Base-by-base conservation (phyloP, 805 yeast species). In the Brettanomyces custersianus region DNA sequence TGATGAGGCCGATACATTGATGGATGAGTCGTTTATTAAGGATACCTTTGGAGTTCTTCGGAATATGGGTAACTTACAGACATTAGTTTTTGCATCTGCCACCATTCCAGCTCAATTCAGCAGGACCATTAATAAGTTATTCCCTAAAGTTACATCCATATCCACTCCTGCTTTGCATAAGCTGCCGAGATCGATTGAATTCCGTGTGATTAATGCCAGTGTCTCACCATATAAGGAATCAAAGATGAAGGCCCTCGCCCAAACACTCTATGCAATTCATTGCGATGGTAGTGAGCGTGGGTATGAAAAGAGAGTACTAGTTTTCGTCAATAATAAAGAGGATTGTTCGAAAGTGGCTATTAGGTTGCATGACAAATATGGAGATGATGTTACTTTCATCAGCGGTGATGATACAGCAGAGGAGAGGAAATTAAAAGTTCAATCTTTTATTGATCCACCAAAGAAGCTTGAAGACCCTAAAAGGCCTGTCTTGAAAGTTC, bases 1-100 rank as follows among this genome's bases (percentile, higher is more conserved):
- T 11, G 98, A 90, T 54, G 98, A 90, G 57, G 97, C 98, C 0
- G 98, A 90, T 58, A 82, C 95, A 0, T 61, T 90, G 38, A 69
- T 88, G 76, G 95, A 88, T 52, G 72, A 74, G 35, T 79, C 92
- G 0, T 88, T 87, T 70, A 56, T 77, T 9, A 68, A 68, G 19
- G 77, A 74, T 33, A 83, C 95, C 3, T 68, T 74, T 42, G 55
- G 63, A 2, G 70, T 74, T 2, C 59, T 86, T 11, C 63, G 57
- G 17, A 45, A 57, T 33, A 66, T 77, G 60, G 48, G 59, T 4
- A 70, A 72, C 40, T 59, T 81, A 28, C 66, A 64, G 32, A 81
- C 84, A 41, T 55, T 86, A 17, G 68, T 88, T 1, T 73, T 90
- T 45, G 84, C 90, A 40, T 80, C 95, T 1, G 97, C 97, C 0